A percentile compares a stretch with the other conserved stretches of the same genome.
These are phyloP conservation scores for Allium cepa DNA, from an alignment of 106 monocot genomes.

Conservation along the genomic window DNA sequence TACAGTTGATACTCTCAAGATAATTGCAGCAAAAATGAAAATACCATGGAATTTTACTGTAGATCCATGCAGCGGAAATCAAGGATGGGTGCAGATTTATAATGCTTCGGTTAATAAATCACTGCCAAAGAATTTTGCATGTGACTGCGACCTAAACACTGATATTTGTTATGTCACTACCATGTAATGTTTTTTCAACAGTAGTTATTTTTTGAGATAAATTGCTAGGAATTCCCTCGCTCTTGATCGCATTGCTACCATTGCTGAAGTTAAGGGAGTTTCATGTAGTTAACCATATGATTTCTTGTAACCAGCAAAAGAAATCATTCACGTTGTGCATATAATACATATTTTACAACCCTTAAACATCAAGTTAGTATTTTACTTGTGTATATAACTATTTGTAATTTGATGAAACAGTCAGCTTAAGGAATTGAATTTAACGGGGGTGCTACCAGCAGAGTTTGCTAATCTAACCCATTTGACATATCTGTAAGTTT, in stretches of 20 bases:
- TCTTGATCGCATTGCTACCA: too few species aligned
- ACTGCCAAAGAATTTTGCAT: constrained; percentile 19
- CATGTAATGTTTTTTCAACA: constrained; percentile 14
- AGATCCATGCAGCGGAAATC: constrained; percentile 26
- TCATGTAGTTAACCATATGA: too few species aligned
- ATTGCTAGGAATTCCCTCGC: too few species aligned
- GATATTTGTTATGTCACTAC: constrained; percentile 26
- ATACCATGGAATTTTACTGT: constrained; percentile 32
- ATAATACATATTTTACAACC: too few species aligned
- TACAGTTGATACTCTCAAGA: constrained; percentile 1
- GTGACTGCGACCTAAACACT: constrained; percentile 16
- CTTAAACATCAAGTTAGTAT: too few species aligned
- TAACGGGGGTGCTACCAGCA: background rate
- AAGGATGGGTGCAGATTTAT: constrained; percentile 9
- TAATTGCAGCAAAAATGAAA: constrained; percentile 16
- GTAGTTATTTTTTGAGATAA: too few species aligned
- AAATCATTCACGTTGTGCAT: too few species aligned
- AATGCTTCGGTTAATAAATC: background rate
- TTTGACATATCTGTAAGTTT: background rate
- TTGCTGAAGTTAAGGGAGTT: too few species aligned
- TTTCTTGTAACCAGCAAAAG: too few species aligned
- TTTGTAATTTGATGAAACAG: background rate
- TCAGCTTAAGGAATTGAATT: background rate
- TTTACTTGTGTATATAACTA: too few species aligned
- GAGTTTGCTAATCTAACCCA: background rate